These are phyloP conservation scores for Candida succiphila DNA, from an alignment of 805 yeast genomes.

Conservation along the genomic window DNA sequence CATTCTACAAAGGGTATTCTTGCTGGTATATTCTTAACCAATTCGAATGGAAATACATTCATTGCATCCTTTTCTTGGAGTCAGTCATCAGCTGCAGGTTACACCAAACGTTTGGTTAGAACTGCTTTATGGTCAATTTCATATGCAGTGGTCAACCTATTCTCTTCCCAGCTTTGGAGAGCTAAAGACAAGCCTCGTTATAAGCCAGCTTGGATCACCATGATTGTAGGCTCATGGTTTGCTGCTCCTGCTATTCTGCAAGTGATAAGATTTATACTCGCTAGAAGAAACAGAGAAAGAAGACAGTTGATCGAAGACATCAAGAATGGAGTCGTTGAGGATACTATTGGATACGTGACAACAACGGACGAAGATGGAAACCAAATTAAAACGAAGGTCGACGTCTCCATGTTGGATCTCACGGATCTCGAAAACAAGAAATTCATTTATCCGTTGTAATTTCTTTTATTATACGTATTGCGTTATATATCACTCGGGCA, in stretches of 20 bases:
- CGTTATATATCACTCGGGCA: conserved; percentile 8
- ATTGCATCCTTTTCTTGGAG: conserved; percentile 16
- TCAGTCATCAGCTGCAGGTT: conserved; percentile 28
- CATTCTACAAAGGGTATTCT: conserved; percentile 29
- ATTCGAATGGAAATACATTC: neutral
- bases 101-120: conserved; percentile 41
- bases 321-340: conserved; percentile 3
- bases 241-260: conserved; percentile 33
- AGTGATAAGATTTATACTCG: conserved; percentile 34
- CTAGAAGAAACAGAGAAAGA: conserved; percentile 33
- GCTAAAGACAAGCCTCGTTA: conserved; percentile 38
- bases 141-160: conserved; percentile 38
- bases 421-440: conserved; percentile 39
- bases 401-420: conserved; percentile 34
- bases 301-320: conserved; percentile 9
- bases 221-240: conserved; percentile 40
- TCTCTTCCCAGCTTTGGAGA: conserved; percentile 50
- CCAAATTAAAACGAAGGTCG: conserved; percentile 19
- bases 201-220: conserved; percentile 43
- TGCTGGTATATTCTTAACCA: conserved; percentile 19
- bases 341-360: conserved; percentile 14
- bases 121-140: conserved; percentile 37
- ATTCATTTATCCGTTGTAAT: conserved; percentile 36
- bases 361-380: conserved; percentile 15
- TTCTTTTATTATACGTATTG: conserved; percentile 5